Conservation (phyloP, 371 early-diverging fungal species). For the Mucor irregularis region DNA sequence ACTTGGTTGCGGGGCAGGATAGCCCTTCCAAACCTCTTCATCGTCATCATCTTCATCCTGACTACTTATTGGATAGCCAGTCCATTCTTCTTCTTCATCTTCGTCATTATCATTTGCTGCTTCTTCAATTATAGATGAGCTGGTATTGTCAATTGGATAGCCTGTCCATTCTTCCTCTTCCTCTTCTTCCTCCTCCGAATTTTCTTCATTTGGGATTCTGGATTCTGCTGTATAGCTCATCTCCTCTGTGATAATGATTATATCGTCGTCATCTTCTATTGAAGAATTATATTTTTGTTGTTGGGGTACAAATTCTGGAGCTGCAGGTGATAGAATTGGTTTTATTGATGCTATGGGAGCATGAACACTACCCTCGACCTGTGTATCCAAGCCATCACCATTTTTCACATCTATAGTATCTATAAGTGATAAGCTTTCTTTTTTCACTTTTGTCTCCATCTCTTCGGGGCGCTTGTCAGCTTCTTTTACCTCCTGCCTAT, state of each 20-base stretch:
- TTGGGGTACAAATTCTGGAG: constrained; percentile 38
- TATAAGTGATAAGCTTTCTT: neutral
- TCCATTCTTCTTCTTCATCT: constrained; percentile 32
- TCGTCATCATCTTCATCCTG: constrained; percentile 27
- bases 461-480: too few relatives aligned
- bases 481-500: neutral
- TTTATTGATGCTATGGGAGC: neutral
- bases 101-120: neutral
- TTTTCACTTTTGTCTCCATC: neutral
- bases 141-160: constrained; percentile 8
- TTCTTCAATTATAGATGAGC: too few relatives aligned
- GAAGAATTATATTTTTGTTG: neutral
- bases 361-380: too few relatives aligned
- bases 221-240: too few relatives aligned
- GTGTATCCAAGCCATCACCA: too few relatives aligned
- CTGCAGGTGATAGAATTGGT: constrained; percentile 21
- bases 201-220: neutral
- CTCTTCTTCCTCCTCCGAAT: constrained; percentile 1
- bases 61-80: constrained; percentile 14
- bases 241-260: neutral
- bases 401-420: neutral
- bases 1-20: constrained; percentile 24
- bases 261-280: neutral
- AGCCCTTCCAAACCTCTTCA: constrained; percentile 38
- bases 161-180: constrained; percentile 28